Evolutionary conservation across 306 rosid species (phyloP), one percentile per base, ranked within the genome.

Genomic region (Gastrolobium bilobum): DNA sequence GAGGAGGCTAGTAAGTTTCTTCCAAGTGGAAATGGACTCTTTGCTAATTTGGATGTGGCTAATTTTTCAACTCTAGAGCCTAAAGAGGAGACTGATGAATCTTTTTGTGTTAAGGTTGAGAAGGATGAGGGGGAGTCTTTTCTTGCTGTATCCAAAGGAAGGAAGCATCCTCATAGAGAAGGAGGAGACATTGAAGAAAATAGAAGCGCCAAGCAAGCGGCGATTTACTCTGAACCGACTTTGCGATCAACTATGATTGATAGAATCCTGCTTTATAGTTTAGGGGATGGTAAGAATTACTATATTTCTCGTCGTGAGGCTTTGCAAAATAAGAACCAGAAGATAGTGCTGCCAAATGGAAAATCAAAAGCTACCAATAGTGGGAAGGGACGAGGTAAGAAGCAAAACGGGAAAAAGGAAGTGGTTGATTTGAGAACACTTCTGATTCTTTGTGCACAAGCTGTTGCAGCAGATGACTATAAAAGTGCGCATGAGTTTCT

Each of bases 401-500:
- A 88, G 84, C 97, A 82, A 61, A 85, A 67, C 26, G 88, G 83
- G 58, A 94, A 82, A 75, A 93, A 81, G 57, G 91, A 90, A 64
- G 93, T 93, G 80, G 89, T 96, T 71, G 98, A 96, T 87, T 88
- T 96, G 87, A 93, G 98, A 84, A 90, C 96, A 34, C 89, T 93
- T 53, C 76, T 90, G 48, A 78, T 96, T 79, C 85, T 83, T 80
- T 93, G 97, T 80, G 98, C 99, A 44, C 98, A 93, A 67, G 93
- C 96, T 29, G 97, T 93, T 81, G 98, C 99, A 54, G 98, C 99
- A 47, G 98, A 93, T 75, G 99, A 96, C 69, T 71, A 84, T 40
- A 84, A 79, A 84, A 89, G 80, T 2, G 97, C 97, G 6, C 84
- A 82, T 5, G 97, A 89, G 81, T 87, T 93, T 52, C 85, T 93